phyloP scores from a whole-genome alignment of 108 stramenopile species.

The Skeletonema menzelii region DNA sequence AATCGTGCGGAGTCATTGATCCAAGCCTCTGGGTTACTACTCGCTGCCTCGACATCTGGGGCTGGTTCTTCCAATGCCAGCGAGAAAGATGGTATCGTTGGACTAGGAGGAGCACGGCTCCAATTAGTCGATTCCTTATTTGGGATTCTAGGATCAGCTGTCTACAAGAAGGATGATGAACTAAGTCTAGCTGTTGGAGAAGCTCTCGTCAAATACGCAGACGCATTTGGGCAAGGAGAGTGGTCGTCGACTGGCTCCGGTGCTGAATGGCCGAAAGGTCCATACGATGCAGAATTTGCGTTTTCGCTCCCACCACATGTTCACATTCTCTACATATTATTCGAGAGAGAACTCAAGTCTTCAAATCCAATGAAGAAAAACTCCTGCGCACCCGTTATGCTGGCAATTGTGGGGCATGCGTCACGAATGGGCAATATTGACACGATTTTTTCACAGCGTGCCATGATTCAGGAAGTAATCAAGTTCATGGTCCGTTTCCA shows the following conservation, averaged over 20 bases:
- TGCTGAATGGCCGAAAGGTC: conserved; percentile 35
- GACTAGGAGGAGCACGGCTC: conserved; percentile 50
- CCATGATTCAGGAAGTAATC: conserved; percentile 45
- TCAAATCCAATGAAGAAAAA: conserved; percentile 67
- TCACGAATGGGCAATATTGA: conserved; percentile 44
- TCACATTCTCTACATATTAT: conserved; percentile 66
- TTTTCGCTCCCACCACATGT: conserved; percentile 63
- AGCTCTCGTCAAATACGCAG: conserved; percentile 67
- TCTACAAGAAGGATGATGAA: conserved; percentile 76
- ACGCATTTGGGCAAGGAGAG: conserved; percentile 44
- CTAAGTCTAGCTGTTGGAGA: conserved; percentile 73
- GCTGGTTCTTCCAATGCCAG: conserved; percentile 23
- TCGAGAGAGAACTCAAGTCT: conserved; percentile 46
- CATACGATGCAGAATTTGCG: conserved; percentile 58
- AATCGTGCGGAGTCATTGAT: conserved; percentile 48
- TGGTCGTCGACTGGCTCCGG: conserved; percentile 36
- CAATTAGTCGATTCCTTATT: conserved; percentile 67
- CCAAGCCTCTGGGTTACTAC: conserved; percentile 56
- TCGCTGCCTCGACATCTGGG: conserved; percentile 61
- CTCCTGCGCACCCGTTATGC: conserved; percentile 60
- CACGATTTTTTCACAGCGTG: conserved; percentile 3
- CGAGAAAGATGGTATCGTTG: conserved; percentile 4
- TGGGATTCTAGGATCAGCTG: conserved; percentile 60
- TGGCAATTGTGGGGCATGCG: conserved; percentile 70
- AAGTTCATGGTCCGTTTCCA: conserved; percentile 58